Conservation (phyloP, 345 rosid species). For the Nasturtium officinale region DNA sequence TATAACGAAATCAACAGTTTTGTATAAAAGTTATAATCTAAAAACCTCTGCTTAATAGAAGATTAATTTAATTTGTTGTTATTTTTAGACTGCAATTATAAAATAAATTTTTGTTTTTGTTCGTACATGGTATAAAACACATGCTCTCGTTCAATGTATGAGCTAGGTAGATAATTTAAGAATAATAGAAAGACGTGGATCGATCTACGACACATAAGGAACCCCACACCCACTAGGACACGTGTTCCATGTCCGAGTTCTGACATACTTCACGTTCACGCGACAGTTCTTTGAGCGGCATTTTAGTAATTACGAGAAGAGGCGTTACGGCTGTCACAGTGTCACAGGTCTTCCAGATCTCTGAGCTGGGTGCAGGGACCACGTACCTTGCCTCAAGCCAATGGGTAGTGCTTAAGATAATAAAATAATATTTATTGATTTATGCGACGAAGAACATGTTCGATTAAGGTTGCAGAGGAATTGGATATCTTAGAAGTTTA, state of each 20-base stretch:
- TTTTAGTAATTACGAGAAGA: not conserved
- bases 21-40: no score
- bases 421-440: not conserved
- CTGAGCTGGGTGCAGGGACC: slow-evolving; percentile 32
- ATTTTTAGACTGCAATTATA: no score
- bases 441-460: slow-evolving; percentile 14
- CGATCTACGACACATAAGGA: slow-evolving; percentile 25
- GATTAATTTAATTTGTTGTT: no score
- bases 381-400: slow-evolving; percentile 18
- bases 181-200: not conserved
- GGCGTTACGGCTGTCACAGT: slow-evolving; percentile 15
- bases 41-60: no score
- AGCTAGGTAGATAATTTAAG: slow-evolving; percentile 1
- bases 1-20: not conserved
- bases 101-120: no score
- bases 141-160: slow-evolving; percentile 8
- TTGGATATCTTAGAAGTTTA: not conserved
- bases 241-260: slow-evolving; percentile 36
- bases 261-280: slow-evolving; percentile 44
- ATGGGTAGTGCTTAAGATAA: not conserved
- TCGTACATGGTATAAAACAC: no score
- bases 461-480: not conserved
- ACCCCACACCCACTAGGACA: slow-evolving; percentile 32
- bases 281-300: slow-evolving; percentile 5
- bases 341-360: slow-evolving; percentile 1